Percentiles rank a stretch among this genome's conserved stretches.
Evolutionary conservation across 768 basidiomycete genomes (phyloP).

Genomic region (Amanita jacksonii): DNA sequence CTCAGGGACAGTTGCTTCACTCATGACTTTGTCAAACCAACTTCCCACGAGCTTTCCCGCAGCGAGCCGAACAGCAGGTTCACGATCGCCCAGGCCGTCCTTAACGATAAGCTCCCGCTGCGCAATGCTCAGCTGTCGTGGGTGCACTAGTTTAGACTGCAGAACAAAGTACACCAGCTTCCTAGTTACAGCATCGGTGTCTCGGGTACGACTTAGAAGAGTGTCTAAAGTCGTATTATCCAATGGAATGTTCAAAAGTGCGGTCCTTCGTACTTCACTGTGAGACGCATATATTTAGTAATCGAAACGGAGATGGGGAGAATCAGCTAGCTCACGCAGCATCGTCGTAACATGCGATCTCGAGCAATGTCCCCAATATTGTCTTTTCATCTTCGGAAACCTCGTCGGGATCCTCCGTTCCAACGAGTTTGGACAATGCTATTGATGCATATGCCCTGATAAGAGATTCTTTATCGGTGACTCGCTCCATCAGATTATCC

Average conservation of each 20-base stretch:
- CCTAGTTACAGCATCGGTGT: slow-evolving; percentile 74
- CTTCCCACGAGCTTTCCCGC: slow-evolving; percentile 66
- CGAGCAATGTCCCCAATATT: slow-evolving; percentile 57
- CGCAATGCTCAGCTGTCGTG: slow-evolving; percentile 61
- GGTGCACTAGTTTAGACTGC: slow-evolving; percentile 44
- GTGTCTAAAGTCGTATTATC: slow-evolving; percentile 48
- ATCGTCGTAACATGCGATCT: slow-evolving; percentile 63
- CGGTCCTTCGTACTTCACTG: slow-evolving; percentile 88
- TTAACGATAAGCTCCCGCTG: slow-evolving; percentile 83
- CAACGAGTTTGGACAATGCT: slow-evolving; percentile 72
- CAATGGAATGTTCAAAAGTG: slow-evolving; percentile 68
- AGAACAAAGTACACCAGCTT: slow-evolving; percentile 73
- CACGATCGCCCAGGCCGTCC: slow-evolving; percentile 85
- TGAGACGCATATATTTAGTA: background rate
- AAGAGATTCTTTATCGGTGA: slow-evolving; percentile 74
- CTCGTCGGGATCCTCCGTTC: slow-evolving; percentile 52
- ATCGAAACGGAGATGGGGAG: too few species aligned
- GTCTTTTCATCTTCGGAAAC: slow-evolving; percentile 39
- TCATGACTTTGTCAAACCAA: slow-evolving; percentile 67
- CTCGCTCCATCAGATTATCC: slow-evolving; percentile 61
- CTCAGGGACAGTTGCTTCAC: slow-evolving; percentile 23
- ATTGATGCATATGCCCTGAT: slow-evolving; percentile 82
- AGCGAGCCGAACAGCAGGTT: slow-evolving; percentile 72
- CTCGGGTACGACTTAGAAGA: slow-evolving; percentile 74
- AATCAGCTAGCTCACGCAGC: slow-evolving; percentile 57